Conservation (phyloP, 2,329 filamentous ascomycete genomes). For the Daldinia sp. region DNA sequence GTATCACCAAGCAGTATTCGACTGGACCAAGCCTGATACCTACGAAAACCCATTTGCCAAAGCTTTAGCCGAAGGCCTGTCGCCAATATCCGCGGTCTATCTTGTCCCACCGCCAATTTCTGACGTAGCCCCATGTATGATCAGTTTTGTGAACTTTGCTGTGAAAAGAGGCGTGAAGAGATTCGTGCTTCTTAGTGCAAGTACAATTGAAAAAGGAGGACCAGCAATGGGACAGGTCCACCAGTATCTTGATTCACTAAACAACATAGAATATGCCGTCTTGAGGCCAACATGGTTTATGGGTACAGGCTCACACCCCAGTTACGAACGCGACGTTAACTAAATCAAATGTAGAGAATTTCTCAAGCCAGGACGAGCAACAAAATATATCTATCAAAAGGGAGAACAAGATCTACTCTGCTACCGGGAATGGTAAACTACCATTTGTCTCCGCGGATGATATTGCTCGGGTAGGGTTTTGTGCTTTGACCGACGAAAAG, state of each 20-base stretch:
- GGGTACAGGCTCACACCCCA: background rate
- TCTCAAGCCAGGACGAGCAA: background rate
- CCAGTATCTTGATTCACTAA: background rate
- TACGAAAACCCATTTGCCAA: background rate
- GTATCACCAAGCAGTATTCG: background rate
- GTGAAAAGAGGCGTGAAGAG: background rate
- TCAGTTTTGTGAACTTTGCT: background rate
- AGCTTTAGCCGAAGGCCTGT: background rate
- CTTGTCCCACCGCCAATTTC: background rate
- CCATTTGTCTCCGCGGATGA: background rate
- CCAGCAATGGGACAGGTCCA: background rate
- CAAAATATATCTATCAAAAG: background rate
- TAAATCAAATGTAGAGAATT: background rate
- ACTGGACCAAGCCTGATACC: background rate
- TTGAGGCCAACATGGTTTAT: constrained; percentile 1
- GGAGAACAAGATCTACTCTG: background rate
- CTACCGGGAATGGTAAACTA: background rate
- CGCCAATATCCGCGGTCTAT: background rate
- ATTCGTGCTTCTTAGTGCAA: background rate
- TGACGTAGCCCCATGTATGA: background rate
- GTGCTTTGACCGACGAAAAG: background rate
- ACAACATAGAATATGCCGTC: background rate
- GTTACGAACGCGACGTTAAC: background rate
- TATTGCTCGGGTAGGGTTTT: background rate
- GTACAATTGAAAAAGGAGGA: background rate